phyloP scores from a whole-genome alignment of 805 yeast genomes.

The Brettanomyces sp. region DNA sequence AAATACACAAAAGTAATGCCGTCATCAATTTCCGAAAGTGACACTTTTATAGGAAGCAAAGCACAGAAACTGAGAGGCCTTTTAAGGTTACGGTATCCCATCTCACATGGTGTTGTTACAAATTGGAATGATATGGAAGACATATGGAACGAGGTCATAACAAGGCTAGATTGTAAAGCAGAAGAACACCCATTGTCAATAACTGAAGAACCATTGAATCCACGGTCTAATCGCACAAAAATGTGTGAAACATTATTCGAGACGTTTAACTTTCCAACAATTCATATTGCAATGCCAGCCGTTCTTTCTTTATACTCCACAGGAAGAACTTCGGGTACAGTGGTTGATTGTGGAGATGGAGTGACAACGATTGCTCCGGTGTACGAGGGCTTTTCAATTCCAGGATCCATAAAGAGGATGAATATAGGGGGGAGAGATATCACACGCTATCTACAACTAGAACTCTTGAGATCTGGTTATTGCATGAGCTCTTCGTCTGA shows the following conservation, averaged over 20 bases:
- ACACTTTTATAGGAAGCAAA: conserved; percentile 60
- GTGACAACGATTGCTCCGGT: conserved; percentile 84
- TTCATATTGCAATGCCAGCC: conserved; percentile 66
- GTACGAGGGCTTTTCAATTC: conserved; percentile 77
- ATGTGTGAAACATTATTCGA: conserved; percentile 64
- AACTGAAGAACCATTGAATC: conserved; percentile 86
- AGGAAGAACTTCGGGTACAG: conserved; percentile 87
- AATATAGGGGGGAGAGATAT: conserved; percentile 85
- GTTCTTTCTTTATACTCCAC: conserved; percentile 78
- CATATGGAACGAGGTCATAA: conserved; percentile 64
- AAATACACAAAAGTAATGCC: conserved; percentile 74
- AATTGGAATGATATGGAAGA: conserved; percentile 85
- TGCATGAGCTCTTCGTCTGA: conserved; percentile 65
- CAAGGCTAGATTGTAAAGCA: conserved; percentile 33
- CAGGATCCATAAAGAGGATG: conserved; percentile 60
- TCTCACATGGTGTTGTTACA: conserved; percentile 67
- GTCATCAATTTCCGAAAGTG: conserved; percentile 47
- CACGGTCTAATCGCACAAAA: conserved; percentile 46
- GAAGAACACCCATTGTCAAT: conserved; percentile 84
- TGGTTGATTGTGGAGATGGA: conserved; percentile 89
- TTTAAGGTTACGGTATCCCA: conserved; percentile 60
- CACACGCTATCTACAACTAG: conserved; percentile 62
- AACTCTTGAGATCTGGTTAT: conserved; percentile 59
- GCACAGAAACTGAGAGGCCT: conserved; percentile 77
- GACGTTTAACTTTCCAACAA: conserved; percentile 64